Base-by-base conservation (phyloP, 805 yeast species). In the Sugiyamaella chiloensis region DNA sequence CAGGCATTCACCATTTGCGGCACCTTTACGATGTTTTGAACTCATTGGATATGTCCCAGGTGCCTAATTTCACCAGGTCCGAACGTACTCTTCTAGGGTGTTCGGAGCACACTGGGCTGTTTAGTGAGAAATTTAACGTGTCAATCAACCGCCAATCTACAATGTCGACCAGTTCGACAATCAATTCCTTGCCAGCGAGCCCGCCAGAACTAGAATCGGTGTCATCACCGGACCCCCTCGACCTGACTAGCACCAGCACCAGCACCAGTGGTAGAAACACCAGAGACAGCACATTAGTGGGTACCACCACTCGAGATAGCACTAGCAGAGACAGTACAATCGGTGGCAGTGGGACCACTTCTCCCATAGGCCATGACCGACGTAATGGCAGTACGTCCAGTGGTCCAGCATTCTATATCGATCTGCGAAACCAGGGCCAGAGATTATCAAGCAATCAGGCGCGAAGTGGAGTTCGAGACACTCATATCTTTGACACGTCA, bases 401-500 rank as follows among this genome's bases (percentile, higher is more conserved):
- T 19, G 40, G 35, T 16, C 57, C 57, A 3, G 26, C 52, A 19
- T 58, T 49, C 51, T 58, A 58, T 43, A 52, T 58, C 20, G 61
- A 58, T 40, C 56, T 58, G 24, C 53, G 52, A 17, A 57, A 53
- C 53, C 53, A 53, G 35, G 58, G 57, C 29, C 56, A 55, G 42
- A 45, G 56, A 3, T 42, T 57, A 14, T 45, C 55, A 16, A 46
- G 49, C 24, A 34, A 46, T 5, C 44, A 40, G 19, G 49, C 49
- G 9, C 40, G 47, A 2, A 24, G 35, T 11, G 32, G 21, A 9
- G 40, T 45, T 24, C 35, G 48, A n/a, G 66, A 64, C 42, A 59
- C 63, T 2, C 68, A 63, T 43, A 57, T 60, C 42, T 64, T 44
- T 46, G 67, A 66, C 20, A 54, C 64, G 6, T 52, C 44, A 4